phyloP scores from a whole-genome alignment of 108 stramenopile genomes.

The Thalassiosira profunda region DNA sequence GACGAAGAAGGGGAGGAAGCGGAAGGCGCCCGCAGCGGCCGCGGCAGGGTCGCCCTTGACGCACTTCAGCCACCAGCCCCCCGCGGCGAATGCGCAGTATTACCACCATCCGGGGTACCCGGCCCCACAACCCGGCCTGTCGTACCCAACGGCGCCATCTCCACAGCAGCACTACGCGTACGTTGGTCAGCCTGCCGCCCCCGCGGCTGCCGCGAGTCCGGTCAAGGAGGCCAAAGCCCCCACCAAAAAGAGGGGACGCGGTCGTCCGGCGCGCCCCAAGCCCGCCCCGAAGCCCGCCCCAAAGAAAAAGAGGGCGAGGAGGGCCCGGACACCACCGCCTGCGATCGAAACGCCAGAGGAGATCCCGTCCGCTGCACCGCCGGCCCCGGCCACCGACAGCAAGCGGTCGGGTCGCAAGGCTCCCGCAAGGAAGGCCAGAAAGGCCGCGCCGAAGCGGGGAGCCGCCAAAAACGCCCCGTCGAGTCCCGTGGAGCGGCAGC shows the following conservation, averaged over 20 bases:
- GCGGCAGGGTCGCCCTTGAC: too few species aligned
- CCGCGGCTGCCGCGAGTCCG: neutral
- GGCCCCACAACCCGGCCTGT: neutral
- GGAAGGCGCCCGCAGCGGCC: conserved; percentile 25
- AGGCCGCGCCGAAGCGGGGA: conserved; percentile 3
- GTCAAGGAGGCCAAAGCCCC: neutral
- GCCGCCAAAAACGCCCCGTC: too few species aligned
- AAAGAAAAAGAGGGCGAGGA: neutral
- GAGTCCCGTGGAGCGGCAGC: conserved; percentile 33
- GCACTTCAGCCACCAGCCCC: conserved; percentile 18
- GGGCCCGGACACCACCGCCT: neutral
- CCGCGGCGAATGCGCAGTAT: neutral
- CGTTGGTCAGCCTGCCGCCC: neutral
- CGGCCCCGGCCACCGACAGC: neutral
- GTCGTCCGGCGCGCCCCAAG: too few species aligned
- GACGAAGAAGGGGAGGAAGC: conserved; percentile 44
- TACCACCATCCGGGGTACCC: conserved; percentile 26
- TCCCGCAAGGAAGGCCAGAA: conserved; percentile 21
- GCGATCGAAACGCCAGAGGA: neutral
- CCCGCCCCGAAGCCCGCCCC: too few species aligned
- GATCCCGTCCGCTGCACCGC: neutral
- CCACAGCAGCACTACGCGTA: conserved; percentile 28
- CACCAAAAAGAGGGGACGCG: conserved; percentile 1
- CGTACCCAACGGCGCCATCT: too few species aligned
- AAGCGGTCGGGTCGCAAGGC: neutral